Base-by-base conservation (phyloP, 176 grass and related monocot genomes). In the Avena atlantica region DNA sequence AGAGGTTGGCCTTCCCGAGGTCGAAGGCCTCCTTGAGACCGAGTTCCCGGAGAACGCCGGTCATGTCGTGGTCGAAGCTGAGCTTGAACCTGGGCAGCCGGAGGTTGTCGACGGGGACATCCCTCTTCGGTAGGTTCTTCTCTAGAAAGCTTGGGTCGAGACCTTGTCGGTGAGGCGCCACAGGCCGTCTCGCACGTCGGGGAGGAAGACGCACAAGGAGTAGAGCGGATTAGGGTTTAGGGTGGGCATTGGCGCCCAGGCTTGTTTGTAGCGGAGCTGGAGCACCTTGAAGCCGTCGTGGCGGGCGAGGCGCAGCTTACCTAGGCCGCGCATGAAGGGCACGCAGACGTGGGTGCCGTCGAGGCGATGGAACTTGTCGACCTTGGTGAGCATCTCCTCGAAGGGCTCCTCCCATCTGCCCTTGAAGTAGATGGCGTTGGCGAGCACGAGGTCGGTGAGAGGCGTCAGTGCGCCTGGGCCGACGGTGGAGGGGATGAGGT, bases 341-440 rank as follows among this genome's bases (percentile, higher is more conserved):
- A 80, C 87, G 50, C 52, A 12, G 11, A 84, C 52, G 15, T 20
- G 19, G 27, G 3, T 40, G 53, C 56, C 76, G 12, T 89, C 48
- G 13, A 89, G 74, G 31, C 50, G 74, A 57, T 84, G 66, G 68
- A 89, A 89, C 56, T 78, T 66, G 16, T 23, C 8, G 4, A 74
- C 0, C 59, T 36, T 11, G 4, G 81, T 80, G 36, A 0, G 0
- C 27, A 29, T 29, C 27, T 29, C 1, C 27, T 29, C 27, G 37
- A 42, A 89, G 84, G 58, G 69, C 11, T 81, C 14, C 48, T 5
- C 40, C 87, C 75, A 85, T 23, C 10, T 24, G 29, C 81, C 81
- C 72, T 89, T 81, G 47, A 89, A 89, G 75, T 89, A 89, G 65
- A 89, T 65, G 16, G 87, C 87, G 48, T 84, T 85, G 16, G 58